Evolutionary conservation across 352 stramenopile genomes (phyloP).

Genomic region (Phytopythium litorale): DNA sequence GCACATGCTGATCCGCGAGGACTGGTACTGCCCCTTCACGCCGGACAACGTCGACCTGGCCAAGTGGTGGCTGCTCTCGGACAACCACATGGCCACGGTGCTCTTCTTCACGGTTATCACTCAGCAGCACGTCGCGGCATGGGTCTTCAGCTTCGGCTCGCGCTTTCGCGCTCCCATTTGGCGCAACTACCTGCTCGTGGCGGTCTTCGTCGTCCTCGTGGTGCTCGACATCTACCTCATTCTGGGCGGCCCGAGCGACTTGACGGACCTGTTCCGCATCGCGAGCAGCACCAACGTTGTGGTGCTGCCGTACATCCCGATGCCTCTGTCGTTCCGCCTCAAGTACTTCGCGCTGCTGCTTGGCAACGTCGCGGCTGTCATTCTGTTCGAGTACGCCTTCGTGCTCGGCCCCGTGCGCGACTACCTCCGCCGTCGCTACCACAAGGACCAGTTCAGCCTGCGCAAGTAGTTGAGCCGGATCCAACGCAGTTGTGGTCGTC

Average conservation of each 20-base stretch:
- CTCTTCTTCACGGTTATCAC: constrained; percentile 28
- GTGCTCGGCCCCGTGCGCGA: constrained; percentile 40
- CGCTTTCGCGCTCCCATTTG: constrained; percentile 26
- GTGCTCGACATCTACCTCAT: constrained; percentile 23
- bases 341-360: constrained; percentile 32
- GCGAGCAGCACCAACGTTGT: constrained; percentile 43
- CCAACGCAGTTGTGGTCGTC: neutral
- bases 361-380: constrained; percentile 27
- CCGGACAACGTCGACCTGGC: constrained; percentile 30
- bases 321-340: constrained; percentile 33
- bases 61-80: constrained; percentile 45
- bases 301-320: constrained; percentile 43
- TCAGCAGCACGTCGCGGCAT: constrained; percentile 21
- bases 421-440: constrained; percentile 43
- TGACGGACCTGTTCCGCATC: constrained; percentile 41
- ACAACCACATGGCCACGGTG: constrained; percentile 36
- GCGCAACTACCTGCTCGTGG: constrained; percentile 29
- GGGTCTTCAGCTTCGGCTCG: constrained; percentile 36
- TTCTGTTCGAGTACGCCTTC: constrained; percentile 39
- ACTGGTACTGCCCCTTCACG: constrained; percentile 42
- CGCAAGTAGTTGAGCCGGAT: constrained; percentile 11
- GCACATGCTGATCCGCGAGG: constrained; percentile 23
- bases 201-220: constrained; percentile 15
- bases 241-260: constrained; percentile 19
- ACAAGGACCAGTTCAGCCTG: constrained; percentile 51